A percentile compares a stretch with the other conserved stretches of the same genome.
phyloP scores from a whole-genome alignment of 108 stramenopile species.

The Nitzschia sp. region DNA sequence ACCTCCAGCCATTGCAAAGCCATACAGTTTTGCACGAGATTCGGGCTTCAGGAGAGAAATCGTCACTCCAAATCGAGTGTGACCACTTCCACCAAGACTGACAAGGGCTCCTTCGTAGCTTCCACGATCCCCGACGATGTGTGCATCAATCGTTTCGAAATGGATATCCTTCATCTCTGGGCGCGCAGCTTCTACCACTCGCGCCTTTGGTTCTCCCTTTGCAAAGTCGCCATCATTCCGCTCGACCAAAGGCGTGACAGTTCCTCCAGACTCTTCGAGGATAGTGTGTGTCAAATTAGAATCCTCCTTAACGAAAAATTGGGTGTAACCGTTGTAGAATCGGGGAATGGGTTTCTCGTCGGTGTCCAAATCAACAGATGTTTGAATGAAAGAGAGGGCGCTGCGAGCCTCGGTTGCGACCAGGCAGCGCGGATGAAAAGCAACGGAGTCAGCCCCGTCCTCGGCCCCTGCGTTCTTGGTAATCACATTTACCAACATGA shows the following conservation, averaged over 20 bases:
- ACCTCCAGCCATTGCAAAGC: constrained; percentile 78
- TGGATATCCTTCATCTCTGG: constrained; percentile 73
- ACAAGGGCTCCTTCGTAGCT: constrained; percentile 63
- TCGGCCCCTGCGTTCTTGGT: constrained; percentile 61
- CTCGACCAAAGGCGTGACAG: constrained; percentile 67
- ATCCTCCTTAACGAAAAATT: constrained; percentile 69
- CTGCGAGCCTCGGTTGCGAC: constrained; percentile 63
- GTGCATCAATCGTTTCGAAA: constrained; percentile 81
- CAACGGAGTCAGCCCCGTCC: constrained; percentile 45
- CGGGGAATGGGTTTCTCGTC: constrained; percentile 44
- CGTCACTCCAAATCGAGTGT: constrained; percentile 63
- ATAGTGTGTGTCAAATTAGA: constrained; percentile 83
- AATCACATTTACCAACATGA: constrained; percentile 74
- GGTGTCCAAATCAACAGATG: constrained; percentile 71
- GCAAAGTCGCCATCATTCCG: constrained; percentile 34
- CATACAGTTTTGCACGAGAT: constrained; percentile 63
- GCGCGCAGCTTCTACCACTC: constrained; percentile 63
- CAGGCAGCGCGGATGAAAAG: constrained; percentile 75
- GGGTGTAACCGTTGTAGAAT: constrained; percentile 85
- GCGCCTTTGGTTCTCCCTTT: constrained; percentile 48
- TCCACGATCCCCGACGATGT: constrained; percentile 68
- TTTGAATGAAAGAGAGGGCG: constrained; percentile 67
- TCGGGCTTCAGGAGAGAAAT: constrained; percentile 67
- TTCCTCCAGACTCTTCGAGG: constrained; percentile 81
- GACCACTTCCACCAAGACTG: constrained; percentile 81